Evolutionary conservation across 805 yeast species (phyloP).

Genomic region (Sugiyamaella marilandica): DNA sequence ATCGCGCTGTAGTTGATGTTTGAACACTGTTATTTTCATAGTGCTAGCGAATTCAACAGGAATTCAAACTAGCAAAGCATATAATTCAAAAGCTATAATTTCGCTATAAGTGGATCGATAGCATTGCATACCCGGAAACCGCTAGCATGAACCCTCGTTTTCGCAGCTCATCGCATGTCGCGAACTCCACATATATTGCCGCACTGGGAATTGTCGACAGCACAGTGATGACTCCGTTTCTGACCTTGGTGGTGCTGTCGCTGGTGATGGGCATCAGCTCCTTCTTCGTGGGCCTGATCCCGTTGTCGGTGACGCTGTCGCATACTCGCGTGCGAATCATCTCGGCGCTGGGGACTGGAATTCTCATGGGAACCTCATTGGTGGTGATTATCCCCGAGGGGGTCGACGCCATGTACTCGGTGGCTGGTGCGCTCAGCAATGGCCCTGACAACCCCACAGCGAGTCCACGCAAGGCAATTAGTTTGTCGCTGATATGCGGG

Average conservation of each 20-base stretch:
- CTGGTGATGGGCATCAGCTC: slow-evolving; percentile 29
- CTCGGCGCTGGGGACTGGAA: slow-evolving; percentile 54
- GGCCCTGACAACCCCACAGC: slow-evolving; percentile 2
- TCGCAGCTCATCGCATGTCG: no score
- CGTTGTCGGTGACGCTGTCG: slow-evolving; percentile 30
- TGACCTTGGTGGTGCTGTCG: slow-evolving; percentile 27
- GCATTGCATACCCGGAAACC: no score
- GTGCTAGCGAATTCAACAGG: no score
- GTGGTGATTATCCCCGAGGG: slow-evolving; percentile 66
- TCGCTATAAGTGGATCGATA: no score
- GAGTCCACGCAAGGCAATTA: slow-evolving; percentile 32
- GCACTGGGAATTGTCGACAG: not conserved
- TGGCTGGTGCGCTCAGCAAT: slow-evolving; percentile 4
- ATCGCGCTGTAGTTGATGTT: no score
- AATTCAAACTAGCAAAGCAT: no score
- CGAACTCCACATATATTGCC: not conserved
- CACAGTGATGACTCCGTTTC: slow-evolving; percentile 17
- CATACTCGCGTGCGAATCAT: slow-evolving; percentile 34
- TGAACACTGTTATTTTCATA: no score
- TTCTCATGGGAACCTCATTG: slow-evolving; percentile 56
- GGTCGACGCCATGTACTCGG: slow-evolving; percentile 39
- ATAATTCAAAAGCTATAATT: no score
- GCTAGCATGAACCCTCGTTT: no score
- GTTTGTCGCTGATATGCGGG: slow-evolving; percentile 49
- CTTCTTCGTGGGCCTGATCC: slow-evolving; percentile 30